Evolutionary conservation across 441 rosid species (phyloP).

Genomic region (Jatropha multifida): DNA sequence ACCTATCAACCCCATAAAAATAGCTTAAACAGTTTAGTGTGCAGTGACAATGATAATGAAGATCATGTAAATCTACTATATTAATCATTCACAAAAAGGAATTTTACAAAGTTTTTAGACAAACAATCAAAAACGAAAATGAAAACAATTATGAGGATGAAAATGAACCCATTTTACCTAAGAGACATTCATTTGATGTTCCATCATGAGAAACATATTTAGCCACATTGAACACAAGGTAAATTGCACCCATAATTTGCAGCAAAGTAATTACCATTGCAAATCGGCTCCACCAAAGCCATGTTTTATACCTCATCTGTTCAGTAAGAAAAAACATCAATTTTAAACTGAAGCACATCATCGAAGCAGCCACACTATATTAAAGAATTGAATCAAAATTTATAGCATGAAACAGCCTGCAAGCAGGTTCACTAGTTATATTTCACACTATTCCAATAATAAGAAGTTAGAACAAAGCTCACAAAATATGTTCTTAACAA

Average conservation of each 20-base stretch:
- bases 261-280: constrained; percentile 53
- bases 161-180: constrained; percentile 48
- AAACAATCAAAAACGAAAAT: background rate
- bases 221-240: constrained; percentile 52
- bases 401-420: background rate
- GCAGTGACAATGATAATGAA: background rate
- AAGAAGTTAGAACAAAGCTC: background rate
- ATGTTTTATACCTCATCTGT: constrained; percentile 73
- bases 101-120: background rate
- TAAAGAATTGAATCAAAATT: background rate
- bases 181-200: constrained; percentile 43
- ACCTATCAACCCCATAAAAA: background rate
- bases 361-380: background rate
- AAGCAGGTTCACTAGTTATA: background rate
- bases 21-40: background rate
- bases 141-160: constrained; percentile 2
- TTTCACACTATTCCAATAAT: background rate
- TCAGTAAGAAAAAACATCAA: constrained; percentile 16
- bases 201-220: constrained; percentile 46
- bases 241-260: constrained; percentile 64
- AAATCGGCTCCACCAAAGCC: constrained; percentile 83
- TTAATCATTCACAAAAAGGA: background rate
- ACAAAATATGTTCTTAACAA: background rate
- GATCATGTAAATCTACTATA: background rate
- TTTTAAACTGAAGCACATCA: background rate